Conservation (phyloP, 2,329 filamentous ascomycete genomes). For the Biscogniauxia marginata region DNA sequence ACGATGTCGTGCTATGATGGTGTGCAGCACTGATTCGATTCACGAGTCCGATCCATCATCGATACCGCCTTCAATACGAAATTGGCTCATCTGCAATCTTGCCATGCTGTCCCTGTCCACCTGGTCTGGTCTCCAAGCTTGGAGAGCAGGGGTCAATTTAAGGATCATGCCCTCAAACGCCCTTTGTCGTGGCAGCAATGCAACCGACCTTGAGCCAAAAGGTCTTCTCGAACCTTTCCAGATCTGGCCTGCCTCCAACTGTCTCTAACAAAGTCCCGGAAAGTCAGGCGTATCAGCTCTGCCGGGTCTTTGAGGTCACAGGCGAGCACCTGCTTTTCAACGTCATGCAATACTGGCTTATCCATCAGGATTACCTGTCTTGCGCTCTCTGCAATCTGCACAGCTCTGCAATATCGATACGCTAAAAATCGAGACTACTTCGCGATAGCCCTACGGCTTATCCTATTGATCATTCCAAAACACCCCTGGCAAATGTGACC, state of each 20-base stretch:
- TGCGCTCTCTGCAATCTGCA: constrained; percentile 16
- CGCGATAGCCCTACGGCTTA: constrained; percentile 11
- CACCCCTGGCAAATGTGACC: constrained; percentile 18
- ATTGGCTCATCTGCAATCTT: not conserved
- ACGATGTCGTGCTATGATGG: not conserved
- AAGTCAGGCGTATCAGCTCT: constrained; percentile 19
- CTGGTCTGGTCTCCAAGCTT: not conserved
- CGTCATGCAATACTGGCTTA: constrained; percentile 15
- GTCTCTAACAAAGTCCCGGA: not conserved
- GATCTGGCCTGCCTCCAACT: constrained; percentile 1
- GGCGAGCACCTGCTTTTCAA: constrained; percentile 9
- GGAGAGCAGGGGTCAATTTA: constrained; percentile 14
- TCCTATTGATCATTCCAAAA: constrained; percentile 21
- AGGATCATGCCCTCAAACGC: constrained; percentile 13
- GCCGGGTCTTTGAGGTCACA: constrained; percentile 20
- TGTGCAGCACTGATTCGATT: not conserved
- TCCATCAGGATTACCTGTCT: constrained; percentile 4
- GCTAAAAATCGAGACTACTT: not conserved
- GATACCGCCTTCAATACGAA: not conserved
- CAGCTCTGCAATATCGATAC: constrained; percentile 8
- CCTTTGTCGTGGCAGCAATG: constrained; percentile 10
- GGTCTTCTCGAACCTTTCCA: constrained; percentile 26
- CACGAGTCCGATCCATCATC: not conserved
- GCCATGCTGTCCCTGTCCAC: not conserved
- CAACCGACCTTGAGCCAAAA: constrained; percentile 11